Percentiles rank a stretch among this genome's conserved stretches.
phyloP scores from a whole-genome alignment of 768 basidiomycete species.

The Pleurotus cornucopiae region DNA sequence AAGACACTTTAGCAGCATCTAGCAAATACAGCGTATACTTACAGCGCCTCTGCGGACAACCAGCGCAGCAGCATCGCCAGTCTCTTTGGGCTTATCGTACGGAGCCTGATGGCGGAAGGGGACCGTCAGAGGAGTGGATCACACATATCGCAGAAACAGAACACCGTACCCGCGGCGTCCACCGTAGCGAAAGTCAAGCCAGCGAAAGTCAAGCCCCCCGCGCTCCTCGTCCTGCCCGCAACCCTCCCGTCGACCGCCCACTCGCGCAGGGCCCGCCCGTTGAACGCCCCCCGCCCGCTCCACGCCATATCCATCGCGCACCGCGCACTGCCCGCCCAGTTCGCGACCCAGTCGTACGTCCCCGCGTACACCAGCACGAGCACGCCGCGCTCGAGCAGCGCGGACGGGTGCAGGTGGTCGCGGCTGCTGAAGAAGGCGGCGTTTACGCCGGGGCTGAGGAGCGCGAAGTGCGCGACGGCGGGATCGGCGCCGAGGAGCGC shows the following conservation, averaged over 20 bases:
- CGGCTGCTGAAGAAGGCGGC: no score
- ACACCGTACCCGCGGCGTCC: constrained; percentile 51
- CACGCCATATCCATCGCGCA: constrained; percentile 73
- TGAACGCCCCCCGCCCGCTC: constrained; percentile 52
- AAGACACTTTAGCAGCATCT: no score
- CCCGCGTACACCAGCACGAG: constrained; percentile 69
- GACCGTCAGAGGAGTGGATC: background rate
- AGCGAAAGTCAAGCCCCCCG: constrained; percentile 56
- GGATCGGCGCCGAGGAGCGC: no score
- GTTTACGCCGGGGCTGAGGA: no score
- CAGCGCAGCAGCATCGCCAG: constrained; percentile 53
- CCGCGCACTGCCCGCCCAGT: constrained; percentile 68
- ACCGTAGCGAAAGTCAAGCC: constrained; percentile 64
- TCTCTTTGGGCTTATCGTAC: constrained; percentile 58
- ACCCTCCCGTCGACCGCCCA: constrained; percentile 55
- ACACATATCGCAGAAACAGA: background rate
- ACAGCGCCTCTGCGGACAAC: constrained; percentile 28
- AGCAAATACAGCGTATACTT: background rate
- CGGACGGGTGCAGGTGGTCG: constrained; percentile 10
- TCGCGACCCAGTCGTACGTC: constrained; percentile 72
- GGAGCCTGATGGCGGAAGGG: constrained; percentile 36
- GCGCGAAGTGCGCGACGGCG: no score
- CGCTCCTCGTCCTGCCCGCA: constrained; percentile 31
- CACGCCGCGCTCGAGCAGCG: constrained; percentile 68
- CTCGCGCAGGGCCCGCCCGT: constrained; percentile 36